Evolutionary conservation across 176 grass and related monocot genomes (phyloP).

Genomic region (Oryza punctata): DNA sequence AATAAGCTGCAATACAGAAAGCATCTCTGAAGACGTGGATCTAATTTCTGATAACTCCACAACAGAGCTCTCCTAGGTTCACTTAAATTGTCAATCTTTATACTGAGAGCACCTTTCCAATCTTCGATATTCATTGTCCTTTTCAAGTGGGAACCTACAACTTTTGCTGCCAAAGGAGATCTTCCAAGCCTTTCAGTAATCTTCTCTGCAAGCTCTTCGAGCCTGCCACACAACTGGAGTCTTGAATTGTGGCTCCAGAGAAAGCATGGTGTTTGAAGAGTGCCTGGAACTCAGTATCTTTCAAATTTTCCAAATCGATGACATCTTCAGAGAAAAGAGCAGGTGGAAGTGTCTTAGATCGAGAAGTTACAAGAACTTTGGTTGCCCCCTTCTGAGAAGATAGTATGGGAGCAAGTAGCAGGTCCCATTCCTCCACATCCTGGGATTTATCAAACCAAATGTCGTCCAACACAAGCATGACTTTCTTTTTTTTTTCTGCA

Average conservation of each 20-base stretch:
- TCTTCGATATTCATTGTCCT: background rate
- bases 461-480: slow-evolving; percentile 29
- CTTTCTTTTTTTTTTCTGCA: background rate
- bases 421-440: background rate
- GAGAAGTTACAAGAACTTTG: slow-evolving; percentile 4
- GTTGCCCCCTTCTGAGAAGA: background rate
- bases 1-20: background rate
- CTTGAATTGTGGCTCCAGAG: background rate
- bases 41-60: background rate
- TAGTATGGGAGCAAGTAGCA: background rate
- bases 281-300: background rate
- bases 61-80: background rate
- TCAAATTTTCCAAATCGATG: background rate
- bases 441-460: background rate
- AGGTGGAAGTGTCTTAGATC: background rate
- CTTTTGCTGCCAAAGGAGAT: background rate
- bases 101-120: background rate
- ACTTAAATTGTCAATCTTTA: background rate
- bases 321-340: background rate
- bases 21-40: background rate
- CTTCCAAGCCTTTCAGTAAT: background rate
- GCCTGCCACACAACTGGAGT: background rate
- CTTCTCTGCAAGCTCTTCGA: background rate
- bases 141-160: background rate
- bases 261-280: slow-evolving; percentile 31